Conservation (phyloP, 2,329 filamentous ascomycete species). For the Exophiala alcalophila region DNA sequence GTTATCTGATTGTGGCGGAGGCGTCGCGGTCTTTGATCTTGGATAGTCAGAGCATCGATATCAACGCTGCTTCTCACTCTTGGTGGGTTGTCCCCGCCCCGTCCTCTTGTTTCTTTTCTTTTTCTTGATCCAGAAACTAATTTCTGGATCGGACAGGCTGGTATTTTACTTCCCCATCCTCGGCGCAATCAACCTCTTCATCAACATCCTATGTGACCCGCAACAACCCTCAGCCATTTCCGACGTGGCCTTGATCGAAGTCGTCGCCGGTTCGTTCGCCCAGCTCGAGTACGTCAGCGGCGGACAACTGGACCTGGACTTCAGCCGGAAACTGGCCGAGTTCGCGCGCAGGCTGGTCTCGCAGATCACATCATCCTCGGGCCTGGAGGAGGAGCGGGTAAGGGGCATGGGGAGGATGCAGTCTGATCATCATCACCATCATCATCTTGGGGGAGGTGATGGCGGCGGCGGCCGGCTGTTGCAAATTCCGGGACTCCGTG, state of each 20-base stretch:
- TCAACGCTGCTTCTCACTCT: neutral
- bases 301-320: neutral
- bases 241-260: constrained; percentile 1
- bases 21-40: neutral
- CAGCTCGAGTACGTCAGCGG: neutral
- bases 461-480: too few relatives aligned
- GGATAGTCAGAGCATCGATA: neutral
- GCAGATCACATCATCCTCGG: too few relatives aligned
- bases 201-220: neutral
- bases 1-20: neutral
- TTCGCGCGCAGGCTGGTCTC: neutral
- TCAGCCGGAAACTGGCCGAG: neutral
- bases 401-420: too few relatives aligned
- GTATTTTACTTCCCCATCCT: neutral
- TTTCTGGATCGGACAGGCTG: neutral
- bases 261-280: constrained; percentile 1
- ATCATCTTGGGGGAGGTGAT: too few relatives aligned
- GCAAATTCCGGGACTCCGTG: too few relatives aligned
- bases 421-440: too few relatives aligned
- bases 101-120: too few relatives aligned
- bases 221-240: neutral
- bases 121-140: neutral
- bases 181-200: neutral
- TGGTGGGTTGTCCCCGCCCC: too few relatives aligned
- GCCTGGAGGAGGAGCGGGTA: too few relatives aligned